These are phyloP conservation scores for Mycena indigotica DNA, from an alignment of 768 basidiomycete genomes.

Conservation along the genomic window DNA sequence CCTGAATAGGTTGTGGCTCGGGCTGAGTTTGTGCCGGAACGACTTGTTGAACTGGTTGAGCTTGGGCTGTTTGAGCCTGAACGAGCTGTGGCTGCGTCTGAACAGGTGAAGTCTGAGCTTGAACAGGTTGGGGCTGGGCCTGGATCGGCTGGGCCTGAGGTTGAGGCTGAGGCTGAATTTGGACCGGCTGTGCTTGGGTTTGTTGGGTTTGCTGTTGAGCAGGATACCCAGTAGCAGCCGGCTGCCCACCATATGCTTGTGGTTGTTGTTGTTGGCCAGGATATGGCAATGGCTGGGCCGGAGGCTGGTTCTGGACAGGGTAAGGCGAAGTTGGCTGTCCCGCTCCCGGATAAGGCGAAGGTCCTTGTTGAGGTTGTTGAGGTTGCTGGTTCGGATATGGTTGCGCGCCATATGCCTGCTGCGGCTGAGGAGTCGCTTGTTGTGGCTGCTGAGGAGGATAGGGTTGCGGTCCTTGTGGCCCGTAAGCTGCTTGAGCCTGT, in stretches of 20 bases:
- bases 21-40: constrained; percentile 26
- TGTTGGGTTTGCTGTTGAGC: constrained; percentile 9
- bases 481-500: constrained; percentile 17
- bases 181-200: background rate
- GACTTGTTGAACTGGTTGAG: constrained; percentile 24
- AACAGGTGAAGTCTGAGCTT: constrained; percentile 28
- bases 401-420: constrained; percentile 25
- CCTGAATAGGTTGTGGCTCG: constrained; percentile 28
- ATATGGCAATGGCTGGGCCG: constrained; percentile 25
- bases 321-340: constrained; percentile 6
- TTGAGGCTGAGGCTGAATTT: constrained; percentile 30
- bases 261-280: constrained; percentile 4
- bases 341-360: background rate
- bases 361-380: constrained; percentile 31
- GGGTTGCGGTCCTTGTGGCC: constrained; percentile 30
- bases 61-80: constrained; percentile 15
- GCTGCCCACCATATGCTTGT: background rate
- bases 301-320: constrained; percentile 16
- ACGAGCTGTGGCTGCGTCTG: constrained; percentile 25
- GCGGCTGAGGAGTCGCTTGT: background rate
- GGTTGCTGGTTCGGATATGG: constrained; percentile 40
- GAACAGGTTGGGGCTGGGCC: constrained; percentile 24
- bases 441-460: constrained; percentile 38
- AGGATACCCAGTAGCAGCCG: constrained; percentile 9
- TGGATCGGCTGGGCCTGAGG: constrained; percentile 43